Base-by-base conservation (phyloP, 2,329 filamentous ascomycete genomes). In the Boeremia lycopersici region DNA sequence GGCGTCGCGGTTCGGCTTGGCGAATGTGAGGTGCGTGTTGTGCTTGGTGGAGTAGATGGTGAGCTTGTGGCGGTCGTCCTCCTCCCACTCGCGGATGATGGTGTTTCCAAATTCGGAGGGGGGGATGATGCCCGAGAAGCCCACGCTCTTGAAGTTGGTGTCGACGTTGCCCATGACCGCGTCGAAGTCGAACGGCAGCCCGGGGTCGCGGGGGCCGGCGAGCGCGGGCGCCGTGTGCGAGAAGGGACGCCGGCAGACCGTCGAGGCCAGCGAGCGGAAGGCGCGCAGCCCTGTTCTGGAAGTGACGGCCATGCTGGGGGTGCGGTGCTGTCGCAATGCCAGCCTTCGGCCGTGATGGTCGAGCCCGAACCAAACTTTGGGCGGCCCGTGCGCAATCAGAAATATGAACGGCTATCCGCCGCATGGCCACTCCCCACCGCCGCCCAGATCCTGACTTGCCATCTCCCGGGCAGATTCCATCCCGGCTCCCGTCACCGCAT, bases 21-120 rank as follows among this genome's bases (percentile, higher is more conserved):
- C 91, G 63, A 97, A 85, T 1, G 93, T 97, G 68, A 99, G 84
- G 77, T 98, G 91, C 17, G 91, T 95, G 80, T 99, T 99, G 84
- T 97, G 95, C 79, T 91, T 96, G 74, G 90, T 88, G 26, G 89
- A 80, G 77, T 86, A 93, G 74, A 99, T 82, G 79, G 96, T 91
- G 61, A 99, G 83, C 74, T 96, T 91, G 79, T 91, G 91, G 2
- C 90, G 88, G 70, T 89, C 84, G 52, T 73, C 67, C 43, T 70
- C 68, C 17, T 67, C 65, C 68, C 68, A 72, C 26, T 74, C 70
- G 29, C 51, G 48, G 28, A 54, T 48, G 30, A 55, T 41, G 10
- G 68, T 60, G 41, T 70, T 70, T 17, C 47, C 39, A 1, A 42
- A 17, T 19, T 33, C 43, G 19, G 46, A 31, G n/a, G 48, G 49